A percentile compares a stretch with the other conserved stretches of the same genome.
Evolutionary conservation across 192 early-diverging fungal species (phyloP).

Genomic region (Coemansia sp.): DNA sequence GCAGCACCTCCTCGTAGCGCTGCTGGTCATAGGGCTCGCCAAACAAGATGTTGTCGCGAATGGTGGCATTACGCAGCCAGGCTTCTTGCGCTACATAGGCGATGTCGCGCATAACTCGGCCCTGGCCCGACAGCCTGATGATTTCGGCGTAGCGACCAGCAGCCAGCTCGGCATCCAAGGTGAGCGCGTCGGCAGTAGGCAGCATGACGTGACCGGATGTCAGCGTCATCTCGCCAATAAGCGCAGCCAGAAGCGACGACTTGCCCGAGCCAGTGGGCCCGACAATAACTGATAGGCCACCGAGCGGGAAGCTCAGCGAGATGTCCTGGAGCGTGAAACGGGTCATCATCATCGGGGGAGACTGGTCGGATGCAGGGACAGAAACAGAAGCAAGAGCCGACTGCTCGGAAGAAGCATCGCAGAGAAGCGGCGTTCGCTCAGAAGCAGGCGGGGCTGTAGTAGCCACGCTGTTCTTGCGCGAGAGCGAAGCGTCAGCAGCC

Average conservation of each 20-base stretch:
- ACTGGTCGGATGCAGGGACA: too few relatives aligned
- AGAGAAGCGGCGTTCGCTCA: not conserved
- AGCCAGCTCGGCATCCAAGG: not conserved
- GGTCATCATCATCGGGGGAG: not conserved
- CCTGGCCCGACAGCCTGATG: slow-evolving; percentile 29
- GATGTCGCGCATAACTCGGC: slow-evolving; percentile 53
- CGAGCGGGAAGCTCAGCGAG: slow-evolving; percentile 61
- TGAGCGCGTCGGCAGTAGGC: slow-evolving; percentile 20
- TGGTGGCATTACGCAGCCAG: slow-evolving; percentile 70
- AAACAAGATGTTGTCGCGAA: slow-evolving; percentile 86
- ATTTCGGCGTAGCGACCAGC: slow-evolving; percentile 12
- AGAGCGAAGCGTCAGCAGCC: not conserved
- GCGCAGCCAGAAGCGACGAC: slow-evolving; percentile 70
- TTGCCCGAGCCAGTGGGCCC: slow-evolving; percentile 94
- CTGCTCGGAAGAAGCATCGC: too few relatives aligned
- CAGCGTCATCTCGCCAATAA: slow-evolving; percentile 76
- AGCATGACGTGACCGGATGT: slow-evolving; percentile 27
- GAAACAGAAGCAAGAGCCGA: too few relatives aligned
- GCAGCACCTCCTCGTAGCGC: slow-evolving; percentile 75
- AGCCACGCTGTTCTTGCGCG: slow-evolving; percentile 5
- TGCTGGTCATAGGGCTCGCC: slow-evolving; percentile 65
- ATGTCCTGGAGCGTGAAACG: slow-evolving; percentile 62
- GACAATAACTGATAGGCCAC: slow-evolving; percentile 68
- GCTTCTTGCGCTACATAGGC: slow-evolving; percentile 86
- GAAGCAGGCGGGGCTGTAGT: not conserved